phyloP scores from a whole-genome alignment of 331 rosid genomes.

The Pyracantha coccinea region DNA sequence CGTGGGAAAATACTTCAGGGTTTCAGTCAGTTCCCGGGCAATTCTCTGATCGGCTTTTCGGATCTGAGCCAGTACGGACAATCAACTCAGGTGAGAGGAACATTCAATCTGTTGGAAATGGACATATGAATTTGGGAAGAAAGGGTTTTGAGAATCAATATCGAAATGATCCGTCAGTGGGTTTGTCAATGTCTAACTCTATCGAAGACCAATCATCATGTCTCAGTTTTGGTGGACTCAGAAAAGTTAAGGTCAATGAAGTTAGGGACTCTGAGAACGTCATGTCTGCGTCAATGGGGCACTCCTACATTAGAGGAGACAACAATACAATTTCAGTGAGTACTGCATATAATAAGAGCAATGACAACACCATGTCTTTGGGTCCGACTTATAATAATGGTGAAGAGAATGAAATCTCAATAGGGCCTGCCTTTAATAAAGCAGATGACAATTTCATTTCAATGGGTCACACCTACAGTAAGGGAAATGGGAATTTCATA shows the following conservation, averaged over 20 bases:
- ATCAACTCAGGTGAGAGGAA: slow-evolving; percentile 66
- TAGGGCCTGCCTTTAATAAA: slow-evolving; percentile 47
- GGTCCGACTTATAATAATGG: slow-evolving; percentile 45
- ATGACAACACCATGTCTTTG: slow-evolving; percentile 39
- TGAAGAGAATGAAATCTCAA: slow-evolving; percentile 34
- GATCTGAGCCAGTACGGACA: slow-evolving; percentile 52
- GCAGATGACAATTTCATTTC: slow-evolving; percentile 50
- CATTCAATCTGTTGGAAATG: slow-evolving; percentile 47
- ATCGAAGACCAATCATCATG: slow-evolving; percentile 57
- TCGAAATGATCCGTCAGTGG: slow-evolving; percentile 52
- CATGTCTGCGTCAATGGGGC: slow-evolving; percentile 47
- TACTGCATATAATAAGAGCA: slow-evolving; percentile 44
- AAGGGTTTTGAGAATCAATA: slow-evolving; percentile 57
- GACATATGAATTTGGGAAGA: slow-evolving; percentile 49
- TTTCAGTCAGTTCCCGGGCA: slow-evolving; percentile 74
- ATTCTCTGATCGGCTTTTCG: slow-evolving; percentile 61
- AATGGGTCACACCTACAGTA: slow-evolving; percentile 51
- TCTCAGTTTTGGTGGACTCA: slow-evolving; percentile 69
- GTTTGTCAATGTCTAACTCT: slow-evolving; percentile 64
- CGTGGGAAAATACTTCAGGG: slow-evolving; percentile 63
- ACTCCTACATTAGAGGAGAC: slow-evolving; percentile 46
- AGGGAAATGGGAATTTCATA: slow-evolving; percentile 62
- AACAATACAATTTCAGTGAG: slow-evolving; percentile 40
- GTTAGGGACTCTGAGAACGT: slow-evolving; percentile 69
- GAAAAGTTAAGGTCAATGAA: slow-evolving; percentile 93